Conservation (phyloP, 257 asterid species). For the Petunia secreta region DNA sequence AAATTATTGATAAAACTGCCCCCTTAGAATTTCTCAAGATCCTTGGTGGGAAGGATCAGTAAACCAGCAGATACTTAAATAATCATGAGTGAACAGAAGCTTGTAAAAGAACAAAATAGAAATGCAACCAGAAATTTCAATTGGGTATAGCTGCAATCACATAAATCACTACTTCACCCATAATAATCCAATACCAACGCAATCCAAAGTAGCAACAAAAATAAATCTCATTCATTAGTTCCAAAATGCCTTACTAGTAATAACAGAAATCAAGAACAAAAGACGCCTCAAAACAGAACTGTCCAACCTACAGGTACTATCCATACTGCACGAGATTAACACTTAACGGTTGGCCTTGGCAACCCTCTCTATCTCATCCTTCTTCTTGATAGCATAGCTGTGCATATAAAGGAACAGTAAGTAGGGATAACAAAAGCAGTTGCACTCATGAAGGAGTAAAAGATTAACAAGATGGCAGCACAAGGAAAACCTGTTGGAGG, state of each 20-base stretch:
- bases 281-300: neutral
- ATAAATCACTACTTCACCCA: neutral
- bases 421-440: neutral
- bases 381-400: slow-evolving; percentile 80
- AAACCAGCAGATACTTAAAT: no score
- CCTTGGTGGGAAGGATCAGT: no score
- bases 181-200: no score
- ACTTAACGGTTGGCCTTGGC: slow-evolving; percentile 78
- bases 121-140: neutral
- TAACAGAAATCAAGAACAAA: neutral
- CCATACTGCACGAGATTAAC: neutral
- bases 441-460: neutral
- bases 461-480: neutral
- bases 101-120: neutral
- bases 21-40: neutral
- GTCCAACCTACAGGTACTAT: neutral
- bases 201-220: no score
- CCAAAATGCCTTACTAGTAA: neutral
- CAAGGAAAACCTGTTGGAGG: slow-evolving; percentile 62
- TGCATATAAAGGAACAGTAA: neutral
- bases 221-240: neutral
- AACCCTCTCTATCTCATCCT: slow-evolving; percentile 78
- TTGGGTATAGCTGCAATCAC: neutral
- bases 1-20: neutral
- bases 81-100: neutral